Percentiles rank a stretch among this genome's conserved stretches.
Conservation (phyloP, 805 yeast species). For the Priceomyces carsonii region DNA sequence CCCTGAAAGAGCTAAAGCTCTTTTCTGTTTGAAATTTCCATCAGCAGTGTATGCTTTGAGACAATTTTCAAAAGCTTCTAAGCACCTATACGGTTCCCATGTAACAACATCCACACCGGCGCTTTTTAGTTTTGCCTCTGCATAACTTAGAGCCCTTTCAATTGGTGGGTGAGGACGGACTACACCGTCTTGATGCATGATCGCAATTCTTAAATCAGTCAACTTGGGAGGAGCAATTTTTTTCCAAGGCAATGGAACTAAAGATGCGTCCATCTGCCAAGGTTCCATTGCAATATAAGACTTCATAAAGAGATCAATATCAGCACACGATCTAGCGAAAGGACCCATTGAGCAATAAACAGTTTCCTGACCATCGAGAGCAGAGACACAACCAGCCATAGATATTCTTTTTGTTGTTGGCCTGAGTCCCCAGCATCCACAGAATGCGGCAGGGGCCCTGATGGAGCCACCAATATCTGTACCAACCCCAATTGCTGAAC, state of each 20-base stretch:
- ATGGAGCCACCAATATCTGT: constrained; percentile 59
- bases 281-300: constrained; percentile 49
- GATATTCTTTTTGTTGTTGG: constrained; percentile 54
- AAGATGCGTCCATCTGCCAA: constrained; percentile 52
- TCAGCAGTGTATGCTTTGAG: constrained; percentile 5
- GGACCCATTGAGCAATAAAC: constrained; percentile 45
- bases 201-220: constrained; percentile 43
- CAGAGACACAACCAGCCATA: constrained; percentile 18
- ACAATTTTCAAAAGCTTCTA: constrained; percentile 50
- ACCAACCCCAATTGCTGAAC: constrained; percentile 37
- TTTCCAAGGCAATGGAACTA: constrained; percentile 54
- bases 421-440: constrained; percentile 51
- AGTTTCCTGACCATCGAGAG: constrained; percentile 4
- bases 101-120: constrained; percentile 6
- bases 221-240: constrained; percentile 33
- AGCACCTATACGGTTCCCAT: constrained; percentile 49
- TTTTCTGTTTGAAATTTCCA: constrained; percentile 4
- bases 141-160: constrained; percentile 11
- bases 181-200: constrained; percentile 39
- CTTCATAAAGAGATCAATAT: constrained; percentile 48
- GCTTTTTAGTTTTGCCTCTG: constrained; percentile 3
- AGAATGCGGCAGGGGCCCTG: constrained; percentile 54
- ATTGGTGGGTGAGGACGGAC: constrained; percentile 21
- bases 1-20: constrained; percentile 3
- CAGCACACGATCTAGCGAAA: constrained; percentile 32